Conservation (phyloP, 177 flowering plant species). For the Tripterygium wilfordii region DNA sequence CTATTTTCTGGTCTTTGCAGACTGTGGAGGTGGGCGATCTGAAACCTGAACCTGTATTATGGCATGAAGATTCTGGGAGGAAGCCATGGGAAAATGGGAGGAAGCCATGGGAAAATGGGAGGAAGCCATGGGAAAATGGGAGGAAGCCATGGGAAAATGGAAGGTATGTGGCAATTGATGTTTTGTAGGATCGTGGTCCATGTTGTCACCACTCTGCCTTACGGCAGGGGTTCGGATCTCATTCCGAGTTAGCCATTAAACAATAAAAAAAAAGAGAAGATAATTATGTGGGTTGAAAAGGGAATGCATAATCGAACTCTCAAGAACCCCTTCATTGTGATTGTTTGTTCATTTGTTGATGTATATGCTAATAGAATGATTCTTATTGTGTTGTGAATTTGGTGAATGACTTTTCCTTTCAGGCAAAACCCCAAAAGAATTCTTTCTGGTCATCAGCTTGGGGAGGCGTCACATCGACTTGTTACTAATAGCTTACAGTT, state of each 20-base stretch:
- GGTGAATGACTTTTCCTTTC: slow-evolving; percentile 14
- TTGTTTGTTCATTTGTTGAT: background rate
- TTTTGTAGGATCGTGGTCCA: background rate
- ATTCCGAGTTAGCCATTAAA: too few relatives aligned
- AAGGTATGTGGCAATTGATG: slow-evolving; percentile 22
- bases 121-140: slow-evolving; percentile 28
- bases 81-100: slow-evolving; percentile 32
- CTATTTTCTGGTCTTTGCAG: slow-evolving; percentile 29
- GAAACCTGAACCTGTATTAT: slow-evolving; percentile 71
- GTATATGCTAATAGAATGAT: too few relatives aligned
- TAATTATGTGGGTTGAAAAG: too few relatives aligned
- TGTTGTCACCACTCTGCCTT: too few relatives aligned
- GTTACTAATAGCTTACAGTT: slow-evolving; percentile 69
- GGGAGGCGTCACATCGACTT: slow-evolving; percentile 70
- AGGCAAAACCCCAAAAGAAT: slow-evolving; percentile 58
- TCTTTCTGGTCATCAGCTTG: slow-evolving; percentile 60
- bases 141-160: slow-evolving; percentile 45
- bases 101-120: too few relatives aligned
- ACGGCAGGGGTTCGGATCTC: too few relatives aligned
- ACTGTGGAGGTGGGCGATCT: slow-evolving; percentile 60
- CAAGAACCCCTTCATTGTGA: background rate
- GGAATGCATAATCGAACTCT: too few relatives aligned
- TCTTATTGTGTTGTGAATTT: too few relatives aligned
- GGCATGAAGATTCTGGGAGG: slow-evolving; percentile 94
- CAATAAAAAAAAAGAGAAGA: too few relatives aligned